phyloP scores from a whole-genome alignment of 495 filamentous ascomycete species.

The Xylaria cubensis region DNA sequence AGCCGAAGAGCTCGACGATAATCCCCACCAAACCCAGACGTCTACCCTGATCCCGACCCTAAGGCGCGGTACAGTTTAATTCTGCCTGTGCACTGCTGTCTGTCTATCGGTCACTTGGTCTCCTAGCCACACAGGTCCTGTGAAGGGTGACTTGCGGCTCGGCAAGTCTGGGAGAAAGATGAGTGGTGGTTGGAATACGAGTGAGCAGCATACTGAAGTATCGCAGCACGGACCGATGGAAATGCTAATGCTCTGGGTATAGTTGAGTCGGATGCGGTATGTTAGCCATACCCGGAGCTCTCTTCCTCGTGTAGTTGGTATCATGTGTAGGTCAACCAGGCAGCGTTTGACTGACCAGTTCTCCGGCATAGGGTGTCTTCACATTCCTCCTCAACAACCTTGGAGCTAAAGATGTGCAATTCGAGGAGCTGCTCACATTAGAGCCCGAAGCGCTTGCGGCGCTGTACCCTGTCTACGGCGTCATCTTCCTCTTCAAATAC shows the following conservation, averaged over 20 bases:
- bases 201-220: constrained; percentile 43
- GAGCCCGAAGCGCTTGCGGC: constrained; percentile 81
- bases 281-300: constrained; percentile 31
- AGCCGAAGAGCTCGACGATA: not conserved
- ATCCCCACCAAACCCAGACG: not conserved
- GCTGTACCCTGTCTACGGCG: constrained; percentile 87
- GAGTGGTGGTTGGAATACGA: constrained; percentile 67
- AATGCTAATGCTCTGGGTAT: constrained; percentile 54
- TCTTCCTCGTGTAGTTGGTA: not conserved
- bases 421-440: constrained; percentile 92
- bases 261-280: constrained; percentile 94
- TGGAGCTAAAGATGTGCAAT: constrained; percentile 91
- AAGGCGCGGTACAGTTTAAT: not conserved
- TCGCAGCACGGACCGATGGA: constrained; percentile 7
- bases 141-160: constrained; percentile 30
- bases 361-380: constrained; percentile 80
- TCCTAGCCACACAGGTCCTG: constrained; percentile 5
- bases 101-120: constrained; percentile 9
- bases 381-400: constrained; percentile 92
- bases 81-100: constrained; percentile 9
- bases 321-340: not conserved
- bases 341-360: constrained; percentile 23
- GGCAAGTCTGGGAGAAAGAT: constrained; percentile 46
- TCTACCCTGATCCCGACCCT: not conserved
- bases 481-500: constrained; percentile 99